Evolutionary conservation across 129 eudicot genomes (phyloP), one percentile per base, ranked within the genome.

Genomic region (Artemisia tridentata): DNA sequence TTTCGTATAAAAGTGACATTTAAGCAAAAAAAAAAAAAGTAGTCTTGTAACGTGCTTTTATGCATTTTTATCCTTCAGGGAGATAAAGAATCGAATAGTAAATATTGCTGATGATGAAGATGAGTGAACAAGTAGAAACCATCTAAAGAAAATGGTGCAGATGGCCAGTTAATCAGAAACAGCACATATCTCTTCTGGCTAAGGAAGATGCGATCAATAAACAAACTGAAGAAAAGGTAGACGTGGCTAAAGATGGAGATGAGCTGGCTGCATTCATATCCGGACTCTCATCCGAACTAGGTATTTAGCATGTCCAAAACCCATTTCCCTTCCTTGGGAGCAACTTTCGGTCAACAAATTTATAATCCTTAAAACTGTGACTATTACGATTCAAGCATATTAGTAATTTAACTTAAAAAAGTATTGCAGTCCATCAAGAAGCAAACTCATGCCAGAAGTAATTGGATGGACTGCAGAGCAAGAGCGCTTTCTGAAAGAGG

Each of bases 221-320:
- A 75, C 86, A 90, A 78, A 95, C 23, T 73, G 91, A 90, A 82
- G 97, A 90, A 27, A 88, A 82, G 81, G 84, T 64, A 62, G 86
- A 63, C 52, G 80, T 38, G 68, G 78, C 74, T 41, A 92, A 84
- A 72, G 70, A 87, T 63, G 96, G 89, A 61, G 97, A 95, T 74
- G 95, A 80, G 68, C 88, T 95, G 71, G 99, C 90, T 81, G 97
- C 97, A 21, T 95, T 80, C 78, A 95, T 95, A 96, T 81, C 96
- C 25, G 86, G 91, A 45, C 84, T 95, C 55, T 95, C 99, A 3
- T 86, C 97, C 71, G 97, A 90, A 72, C 82, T 95, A 69, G 97
- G 99, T 90, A 49, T 68, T 88, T 67, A 70, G 25, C 41, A 12
- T 13, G 38, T 47, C 43, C 20, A 57, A 13, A 23, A 38, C 1